Conservation (phyloP, 257 asterid genomes). For the Nemophila menziesii region DNA sequence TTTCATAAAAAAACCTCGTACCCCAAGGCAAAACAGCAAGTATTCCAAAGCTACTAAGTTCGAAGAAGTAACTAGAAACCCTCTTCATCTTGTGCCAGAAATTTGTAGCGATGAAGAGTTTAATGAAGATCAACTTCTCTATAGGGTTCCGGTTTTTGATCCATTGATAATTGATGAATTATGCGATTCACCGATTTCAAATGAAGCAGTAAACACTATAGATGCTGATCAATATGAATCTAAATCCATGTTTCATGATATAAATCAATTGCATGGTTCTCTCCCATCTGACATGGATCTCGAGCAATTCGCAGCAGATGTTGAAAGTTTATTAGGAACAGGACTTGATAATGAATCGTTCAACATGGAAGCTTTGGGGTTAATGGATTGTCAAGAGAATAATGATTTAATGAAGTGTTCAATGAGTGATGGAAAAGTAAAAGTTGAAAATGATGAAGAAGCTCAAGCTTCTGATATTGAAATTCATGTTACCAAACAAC, state of each 20-base stretch:
- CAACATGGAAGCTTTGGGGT: conserved; percentile 56
- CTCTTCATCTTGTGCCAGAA: conserved; percentile 50
- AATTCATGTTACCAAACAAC: conserved; percentile 27
- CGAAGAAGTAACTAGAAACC: conserved; percentile 3
- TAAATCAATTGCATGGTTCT: conserved; percentile 28
- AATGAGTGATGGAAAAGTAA: conserved; percentile 23
- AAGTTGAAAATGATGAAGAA: conserved; percentile 36
- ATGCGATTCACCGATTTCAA: conserved; percentile 21
- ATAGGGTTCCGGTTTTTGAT: conserved; percentile 62
- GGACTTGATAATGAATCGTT: conserved; percentile 61
- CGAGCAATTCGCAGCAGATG: conserved; percentile 73
- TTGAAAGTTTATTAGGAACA: conserved; percentile 60
- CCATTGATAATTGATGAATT: conserved; percentile 38
- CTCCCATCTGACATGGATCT: conserved; percentile 70
- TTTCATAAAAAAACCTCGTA: conserved; percentile 54
- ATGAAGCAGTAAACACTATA: conserved; percentile 8
- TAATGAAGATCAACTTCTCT: conserved; percentile 51
- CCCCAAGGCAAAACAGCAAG: conserved; percentile 40
- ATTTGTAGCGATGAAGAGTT: conserved; percentile 49
- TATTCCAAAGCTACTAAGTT: conserved; percentile 10
- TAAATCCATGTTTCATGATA: conserved; percentile 3
- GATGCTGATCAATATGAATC: neutral
- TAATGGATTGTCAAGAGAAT: conserved; percentile 27
- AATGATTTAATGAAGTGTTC: conserved; percentile 12
- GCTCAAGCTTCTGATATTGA: conserved; percentile 7